Evolutionary conservation across 192 early-diverging fungal species (phyloP), one percentile per base, ranked within the genome.

Genomic region (Coemansia biformis): DNA sequence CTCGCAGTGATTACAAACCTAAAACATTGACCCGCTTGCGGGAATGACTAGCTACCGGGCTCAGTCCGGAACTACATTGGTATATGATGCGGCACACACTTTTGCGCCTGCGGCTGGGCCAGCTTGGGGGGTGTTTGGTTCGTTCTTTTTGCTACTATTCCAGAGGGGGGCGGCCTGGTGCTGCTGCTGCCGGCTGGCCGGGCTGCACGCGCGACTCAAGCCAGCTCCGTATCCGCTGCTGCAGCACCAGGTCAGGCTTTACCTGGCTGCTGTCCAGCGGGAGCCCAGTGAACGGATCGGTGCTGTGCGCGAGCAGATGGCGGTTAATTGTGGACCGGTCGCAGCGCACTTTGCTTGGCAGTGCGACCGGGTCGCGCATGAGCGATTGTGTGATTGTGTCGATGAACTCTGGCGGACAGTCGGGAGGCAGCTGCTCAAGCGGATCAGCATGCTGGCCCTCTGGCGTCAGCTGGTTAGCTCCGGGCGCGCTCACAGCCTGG

Each of bases 201-300:
- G 21, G 41, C 17, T 38, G 5, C 16, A 5, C 37, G 37, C 16
- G 6, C 42, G 0, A 53, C 24, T 2, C 24, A 26, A 26, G 26
- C 61, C 61, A 63, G 13, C 7, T 10, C 12, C 48, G 42, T 23
- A 63, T 56, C 1, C 54, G 47, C 18, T 46, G 47, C 18, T 49
- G 40, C 14, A 63, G 48, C 4, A 43, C 28, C 14, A 63, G 53
- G 17, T 55, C 48, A 6, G 61, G 61, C 3, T 55, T 38, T 18
- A 56, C 19, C 9, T 56, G 39, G 18, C 19, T 19, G 7, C 5
- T 28, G 16, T 38, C 33, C 13, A 63, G 14, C 4, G 61, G 48
- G 15, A 63, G 61, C 4, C 61, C 61, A 1, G 61, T 63, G 15
- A 63, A 63, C 33, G 61, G 61, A 36, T 63, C 61, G 12, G 53